A percentile compares a stretch with the other conserved stretches of the same genome.
phyloP scores from a whole-genome alignment of 1,284 basidiomycete genomes.

The Uromyces viciae-fabae region DNA sequence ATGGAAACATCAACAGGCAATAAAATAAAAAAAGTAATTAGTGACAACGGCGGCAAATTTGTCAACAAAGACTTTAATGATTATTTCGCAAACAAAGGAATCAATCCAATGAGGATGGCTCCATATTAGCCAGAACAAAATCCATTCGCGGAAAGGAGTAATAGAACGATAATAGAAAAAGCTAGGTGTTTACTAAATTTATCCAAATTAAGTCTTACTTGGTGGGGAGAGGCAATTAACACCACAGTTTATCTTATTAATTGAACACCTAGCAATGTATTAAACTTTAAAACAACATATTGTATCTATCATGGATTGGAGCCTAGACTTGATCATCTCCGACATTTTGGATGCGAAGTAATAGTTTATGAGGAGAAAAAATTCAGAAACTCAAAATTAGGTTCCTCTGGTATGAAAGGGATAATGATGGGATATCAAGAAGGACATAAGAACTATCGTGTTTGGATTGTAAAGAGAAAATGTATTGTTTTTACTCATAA shows the following conservation, averaged over 20 bases:
- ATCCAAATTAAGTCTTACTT: background rate
- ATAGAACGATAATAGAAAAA: background rate
- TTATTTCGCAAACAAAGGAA: background rate
- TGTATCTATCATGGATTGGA: background rate
- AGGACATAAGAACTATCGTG: slow-evolving; percentile 7
- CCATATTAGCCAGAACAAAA: slow-evolving; percentile 9
- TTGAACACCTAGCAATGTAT: background rate
- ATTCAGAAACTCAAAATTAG: background rate
- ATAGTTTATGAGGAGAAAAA: background rate
- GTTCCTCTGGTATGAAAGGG: background rate
- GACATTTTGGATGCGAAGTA: background rate
- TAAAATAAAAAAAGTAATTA: background rate
- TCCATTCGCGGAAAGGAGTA: background rate
- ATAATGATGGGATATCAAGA: background rate
- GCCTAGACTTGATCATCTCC: background rate
- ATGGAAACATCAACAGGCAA: background rate
- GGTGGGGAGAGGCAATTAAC: background rate
- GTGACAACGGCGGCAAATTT: background rate
- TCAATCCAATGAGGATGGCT: background rate
- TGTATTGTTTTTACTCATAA: background rate
- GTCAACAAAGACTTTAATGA: slow-evolving; percentile 12
- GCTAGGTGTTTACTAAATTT: background rate
- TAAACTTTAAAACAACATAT: background rate
- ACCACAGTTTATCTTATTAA: slow-evolving; percentile 5
- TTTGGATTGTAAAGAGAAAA: background rate